A percentile compares a stretch with the other conserved stretches of the same genome.
Evolutionary conservation across 1,284 basidiomycete species (phyloP).

Genomic region (Irpex lacteus): DNA sequence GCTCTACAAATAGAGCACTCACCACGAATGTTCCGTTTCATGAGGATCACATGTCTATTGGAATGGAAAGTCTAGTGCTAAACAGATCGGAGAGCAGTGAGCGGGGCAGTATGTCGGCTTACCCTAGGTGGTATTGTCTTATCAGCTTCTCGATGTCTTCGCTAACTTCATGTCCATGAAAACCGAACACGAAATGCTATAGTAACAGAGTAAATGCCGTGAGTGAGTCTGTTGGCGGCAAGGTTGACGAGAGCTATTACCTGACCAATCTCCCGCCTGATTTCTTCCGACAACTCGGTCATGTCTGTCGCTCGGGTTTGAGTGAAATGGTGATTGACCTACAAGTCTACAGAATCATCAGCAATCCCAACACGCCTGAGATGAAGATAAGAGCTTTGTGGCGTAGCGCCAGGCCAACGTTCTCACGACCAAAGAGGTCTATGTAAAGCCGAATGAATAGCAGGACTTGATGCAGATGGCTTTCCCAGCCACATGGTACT

Average conservation of each 20-base stretch:
- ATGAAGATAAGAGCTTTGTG: background rate
- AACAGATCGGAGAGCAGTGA: background rate
- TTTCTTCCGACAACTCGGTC: conserved; percentile 1
- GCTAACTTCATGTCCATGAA: conserved; percentile 52
- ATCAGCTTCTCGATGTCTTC: conserved; percentile 57
- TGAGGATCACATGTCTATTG: conserved; percentile 55
- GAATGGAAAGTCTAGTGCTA: background rate
- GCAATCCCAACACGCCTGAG: too few species aligned
- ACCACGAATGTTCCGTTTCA: conserved; percentile 66
- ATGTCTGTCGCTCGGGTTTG: background rate
- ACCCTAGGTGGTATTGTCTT: conserved; percentile 60
- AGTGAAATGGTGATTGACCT: too few species aligned
- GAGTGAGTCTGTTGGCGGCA: background rate
- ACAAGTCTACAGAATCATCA: too few species aligned
- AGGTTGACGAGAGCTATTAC: conserved; percentile 25
- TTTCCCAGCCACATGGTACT: background rate
- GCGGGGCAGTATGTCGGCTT: conserved; percentile 11
- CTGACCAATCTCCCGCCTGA: conserved; percentile 46
- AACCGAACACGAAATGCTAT: conserved; percentile 71
- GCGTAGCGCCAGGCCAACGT: background rate
- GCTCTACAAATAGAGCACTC: background rate
- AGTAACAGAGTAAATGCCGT: background rate
- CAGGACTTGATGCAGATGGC: background rate
- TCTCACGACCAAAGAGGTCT: background rate
- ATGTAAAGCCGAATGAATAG: background rate